phyloP scores from a whole-genome alignment of 805 yeast genomes.

The Monosporozyma servazzii region DNA sequence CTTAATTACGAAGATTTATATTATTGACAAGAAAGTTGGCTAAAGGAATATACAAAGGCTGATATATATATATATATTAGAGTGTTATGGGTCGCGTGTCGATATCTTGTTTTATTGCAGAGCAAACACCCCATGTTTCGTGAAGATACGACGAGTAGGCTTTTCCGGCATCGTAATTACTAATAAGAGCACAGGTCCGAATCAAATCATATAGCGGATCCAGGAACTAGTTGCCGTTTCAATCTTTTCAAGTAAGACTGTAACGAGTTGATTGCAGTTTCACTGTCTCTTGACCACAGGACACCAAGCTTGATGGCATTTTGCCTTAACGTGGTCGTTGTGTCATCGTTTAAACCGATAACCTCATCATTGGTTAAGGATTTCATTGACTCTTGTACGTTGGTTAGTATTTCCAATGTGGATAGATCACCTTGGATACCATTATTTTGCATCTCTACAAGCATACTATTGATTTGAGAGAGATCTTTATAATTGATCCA shows the following conservation, averaged over 20 bases:
- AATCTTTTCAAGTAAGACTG: constrained; percentile 14
- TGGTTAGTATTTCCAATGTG: constrained; percentile 21
- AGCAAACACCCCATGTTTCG: not conserved
- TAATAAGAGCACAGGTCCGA: not conserved
- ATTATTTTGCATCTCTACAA: constrained; percentile 26
- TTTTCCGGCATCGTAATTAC: not conserved
- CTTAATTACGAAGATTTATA: not conserved
- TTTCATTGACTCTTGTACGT: constrained; percentile 10
- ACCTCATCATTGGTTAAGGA: constrained; percentile 18
- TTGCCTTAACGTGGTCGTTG: not conserved
- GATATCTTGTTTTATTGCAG: not conserved
- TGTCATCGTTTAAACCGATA: not conserved
- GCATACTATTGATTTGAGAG: constrained; percentile 11
- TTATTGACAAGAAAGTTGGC: not conserved
- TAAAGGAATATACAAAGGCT: too few species aligned
- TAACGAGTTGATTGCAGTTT: constrained; percentile 12
- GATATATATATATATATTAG: not conserved
- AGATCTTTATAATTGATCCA: constrained; percentile 26
- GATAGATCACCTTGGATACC: constrained; percentile 26
- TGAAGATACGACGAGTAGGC: not conserved
- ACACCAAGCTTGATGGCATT: constrained; percentile 8
- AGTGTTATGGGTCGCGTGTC: too few species aligned
- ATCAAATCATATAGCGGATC: not conserved
- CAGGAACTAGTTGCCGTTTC: not conserved
- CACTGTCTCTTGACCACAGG: constrained; percentile 23